phyloP scores from a whole-genome alignment of 805 yeast genomes.

The Saturnispora zaruensis region DNA sequence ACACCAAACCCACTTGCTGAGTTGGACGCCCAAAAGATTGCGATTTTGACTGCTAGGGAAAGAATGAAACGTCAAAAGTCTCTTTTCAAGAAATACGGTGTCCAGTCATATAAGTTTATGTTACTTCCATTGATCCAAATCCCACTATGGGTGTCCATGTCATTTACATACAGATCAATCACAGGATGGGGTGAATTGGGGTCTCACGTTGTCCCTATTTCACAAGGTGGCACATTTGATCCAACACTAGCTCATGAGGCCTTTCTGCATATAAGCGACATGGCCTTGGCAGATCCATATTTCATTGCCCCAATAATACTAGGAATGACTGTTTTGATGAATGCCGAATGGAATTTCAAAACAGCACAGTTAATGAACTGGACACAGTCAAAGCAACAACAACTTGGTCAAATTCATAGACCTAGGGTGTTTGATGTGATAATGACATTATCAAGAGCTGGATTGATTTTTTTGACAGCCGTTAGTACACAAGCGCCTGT shows the following conservation, averaged over 20 bases:
- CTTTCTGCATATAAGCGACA: conserved; percentile 49
- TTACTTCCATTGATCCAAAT: conserved; percentile 73
- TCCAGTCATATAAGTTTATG: conserved; percentile 75
- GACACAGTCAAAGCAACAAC: conserved; percentile 26
- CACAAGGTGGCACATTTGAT: conserved; percentile 34
- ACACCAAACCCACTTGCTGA: conserved; percentile 28
- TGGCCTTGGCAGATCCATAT: conserved; percentile 52
- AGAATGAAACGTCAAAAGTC: conserved; percentile 62
- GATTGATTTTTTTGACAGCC: conserved; percentile 75
- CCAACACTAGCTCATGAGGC: conserved; percentile 45
- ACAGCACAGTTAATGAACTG: conserved; percentile 47
- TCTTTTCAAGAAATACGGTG: conserved; percentile 56
- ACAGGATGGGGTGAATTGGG: conserved; percentile 52
- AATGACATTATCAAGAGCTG: conserved; percentile 61
- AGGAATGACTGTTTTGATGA: conserved; percentile 64
- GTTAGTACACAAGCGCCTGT: conserved; percentile 80
- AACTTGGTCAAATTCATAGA: conserved; percentile 22
- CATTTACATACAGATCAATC: conserved; percentile 63
- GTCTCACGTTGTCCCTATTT: conserved; percentile 19
- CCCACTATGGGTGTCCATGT: conserved; percentile 79
- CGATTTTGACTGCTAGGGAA: conserved; percentile 67
- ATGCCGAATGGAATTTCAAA: conserved; percentile 73
- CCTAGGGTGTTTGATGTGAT: conserved; percentile 57
- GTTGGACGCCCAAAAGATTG: conserved; percentile 71
- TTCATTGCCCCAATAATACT: conserved; percentile 60